A percentile compares a stretch with the other conserved stretches of the same genome.
These are phyloP conservation scores for Mycena capillaripes DNA, from an alignment of 768 basidiomycete species.

Conservation along the genomic window DNA sequence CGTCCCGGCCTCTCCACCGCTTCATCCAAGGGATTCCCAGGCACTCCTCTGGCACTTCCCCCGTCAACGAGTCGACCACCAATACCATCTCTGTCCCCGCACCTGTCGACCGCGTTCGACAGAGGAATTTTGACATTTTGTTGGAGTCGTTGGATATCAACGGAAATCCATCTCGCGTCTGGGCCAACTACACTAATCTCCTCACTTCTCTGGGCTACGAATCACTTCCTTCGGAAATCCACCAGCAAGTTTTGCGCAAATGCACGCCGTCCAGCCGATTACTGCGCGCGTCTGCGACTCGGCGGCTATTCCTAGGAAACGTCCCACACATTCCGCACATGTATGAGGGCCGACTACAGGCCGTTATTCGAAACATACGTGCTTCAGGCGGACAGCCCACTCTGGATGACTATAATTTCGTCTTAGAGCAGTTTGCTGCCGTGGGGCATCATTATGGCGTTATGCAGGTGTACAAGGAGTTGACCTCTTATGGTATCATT, in stretches of 20 bases:
- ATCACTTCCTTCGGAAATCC: constrained; percentile 71
- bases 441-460: constrained; percentile 78
- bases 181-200: constrained; percentile 74
- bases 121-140: constrained; percentile 33
- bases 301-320: constrained; percentile 55
- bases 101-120: constrained; percentile 33
- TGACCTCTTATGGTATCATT: constrained; percentile 57
- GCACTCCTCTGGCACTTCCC: constrained; percentile 17
- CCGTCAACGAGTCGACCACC: background rate
- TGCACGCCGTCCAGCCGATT: constrained; percentile 65
- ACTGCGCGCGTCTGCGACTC: constrained; percentile 61
- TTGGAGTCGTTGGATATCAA: constrained; percentile 30
- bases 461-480: constrained; percentile 72
- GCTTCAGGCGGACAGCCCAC: constrained; percentile 60
- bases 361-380: constrained; percentile 80
- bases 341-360: constrained; percentile 77
- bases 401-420: constrained; percentile 81
- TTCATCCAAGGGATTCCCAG: constrained; percentile 15
- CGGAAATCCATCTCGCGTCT: constrained; percentile 66
- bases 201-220: constrained; percentile 62
- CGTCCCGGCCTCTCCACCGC: constrained; percentile 23
- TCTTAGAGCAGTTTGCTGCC: constrained; percentile 82
- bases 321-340: constrained; percentile 58
- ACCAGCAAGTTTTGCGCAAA: constrained; percentile 77
- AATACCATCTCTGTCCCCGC: background rate